These are phyloP conservation scores for Gnaphalium uliginosum DNA, from an alignment of 129 eudicot species.

Conservation along the genomic window DNA sequence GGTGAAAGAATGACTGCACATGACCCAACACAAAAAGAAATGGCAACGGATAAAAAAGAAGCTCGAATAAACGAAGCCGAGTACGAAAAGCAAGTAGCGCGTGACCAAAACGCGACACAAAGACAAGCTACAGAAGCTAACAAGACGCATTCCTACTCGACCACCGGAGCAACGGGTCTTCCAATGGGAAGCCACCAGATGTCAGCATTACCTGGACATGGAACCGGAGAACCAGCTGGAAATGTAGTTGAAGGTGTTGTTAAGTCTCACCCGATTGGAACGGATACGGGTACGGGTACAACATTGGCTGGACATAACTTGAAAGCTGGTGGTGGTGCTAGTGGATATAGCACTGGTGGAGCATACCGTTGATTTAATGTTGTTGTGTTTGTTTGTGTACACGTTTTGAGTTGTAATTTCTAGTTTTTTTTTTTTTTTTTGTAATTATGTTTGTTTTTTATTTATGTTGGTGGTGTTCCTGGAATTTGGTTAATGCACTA, in stretches of 20 bases:
- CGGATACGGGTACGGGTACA: conserved; percentile 49
- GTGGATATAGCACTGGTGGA: no score
- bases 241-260: conserved; percentile 63
- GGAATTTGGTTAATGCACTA: no score
- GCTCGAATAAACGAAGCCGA: conserved; percentile 53
- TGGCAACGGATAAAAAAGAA: conserved; percentile 66
- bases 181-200: conserved; percentile 58
- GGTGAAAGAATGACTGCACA: conserved; percentile 59
- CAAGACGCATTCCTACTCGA: conserved; percentile 44
- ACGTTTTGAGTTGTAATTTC: no score
- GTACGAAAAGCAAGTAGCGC: conserved; percentile 51
- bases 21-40: conserved; percentile 53
- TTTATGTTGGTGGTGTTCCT: no score
- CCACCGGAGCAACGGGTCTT: conserved; percentile 48
- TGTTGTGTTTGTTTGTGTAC: no score
- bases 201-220: conserved; percentile 87
- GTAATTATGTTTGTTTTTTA: no score
- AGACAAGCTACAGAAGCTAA: conserved; percentile 40
- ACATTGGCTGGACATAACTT: no score
- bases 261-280: conserved; percentile 56
- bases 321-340: no score
- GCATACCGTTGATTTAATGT: no score
- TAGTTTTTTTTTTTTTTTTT: no score
- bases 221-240: conserved; percentile 70
- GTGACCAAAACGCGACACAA: conserved; percentile 47